Conservation (phyloP, 2,329 filamentous ascomycete genomes). For the Neofusicoccum umdonicola region DNA sequence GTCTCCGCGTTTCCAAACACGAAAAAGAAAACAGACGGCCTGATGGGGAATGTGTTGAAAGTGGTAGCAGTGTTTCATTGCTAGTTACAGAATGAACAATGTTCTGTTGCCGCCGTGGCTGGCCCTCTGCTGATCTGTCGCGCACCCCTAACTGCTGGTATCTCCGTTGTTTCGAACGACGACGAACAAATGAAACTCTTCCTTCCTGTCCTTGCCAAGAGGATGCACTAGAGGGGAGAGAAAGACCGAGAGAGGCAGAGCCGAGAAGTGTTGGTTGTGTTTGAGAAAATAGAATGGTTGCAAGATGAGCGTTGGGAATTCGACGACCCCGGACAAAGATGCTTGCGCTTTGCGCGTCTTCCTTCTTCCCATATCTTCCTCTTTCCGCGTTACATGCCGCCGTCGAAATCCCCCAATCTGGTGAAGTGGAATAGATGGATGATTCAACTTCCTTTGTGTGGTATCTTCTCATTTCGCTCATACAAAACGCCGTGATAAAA, state of each 20-base stretch:
- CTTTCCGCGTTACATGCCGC: neutral
- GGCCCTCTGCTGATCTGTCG: neutral
- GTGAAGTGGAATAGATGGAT: neutral
- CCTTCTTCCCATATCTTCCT: neutral
- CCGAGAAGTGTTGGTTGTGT: neutral
- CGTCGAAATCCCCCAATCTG: neutral
- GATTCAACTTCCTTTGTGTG: slow-evolving; percentile 7
- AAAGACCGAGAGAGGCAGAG: neutral
- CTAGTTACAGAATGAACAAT: neutral
- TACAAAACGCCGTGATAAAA: slow-evolving; percentile 10
- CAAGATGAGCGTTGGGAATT: neutral
- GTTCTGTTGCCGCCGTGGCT: slow-evolving; percentile 9
- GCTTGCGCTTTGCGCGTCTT: neutral
- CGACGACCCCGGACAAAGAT: neutral
- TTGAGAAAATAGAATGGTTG: neutral
- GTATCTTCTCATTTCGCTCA: slow-evolving; percentile 15
- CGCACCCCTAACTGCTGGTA: neutral
- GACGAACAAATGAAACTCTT: neutral
- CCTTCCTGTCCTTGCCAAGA: neutral
- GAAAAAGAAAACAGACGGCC: neutral
- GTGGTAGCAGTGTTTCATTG: neutral
- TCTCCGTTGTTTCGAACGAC: neutral
- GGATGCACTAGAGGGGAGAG: neutral
- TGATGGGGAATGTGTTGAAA: neutral
- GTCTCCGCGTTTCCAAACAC: neutral